Evolutionary conservation across 176 grass and related monocot species (phyloP), one percentile per base, ranked within the genome.

Genomic region (Typha latifolia): DNA sequence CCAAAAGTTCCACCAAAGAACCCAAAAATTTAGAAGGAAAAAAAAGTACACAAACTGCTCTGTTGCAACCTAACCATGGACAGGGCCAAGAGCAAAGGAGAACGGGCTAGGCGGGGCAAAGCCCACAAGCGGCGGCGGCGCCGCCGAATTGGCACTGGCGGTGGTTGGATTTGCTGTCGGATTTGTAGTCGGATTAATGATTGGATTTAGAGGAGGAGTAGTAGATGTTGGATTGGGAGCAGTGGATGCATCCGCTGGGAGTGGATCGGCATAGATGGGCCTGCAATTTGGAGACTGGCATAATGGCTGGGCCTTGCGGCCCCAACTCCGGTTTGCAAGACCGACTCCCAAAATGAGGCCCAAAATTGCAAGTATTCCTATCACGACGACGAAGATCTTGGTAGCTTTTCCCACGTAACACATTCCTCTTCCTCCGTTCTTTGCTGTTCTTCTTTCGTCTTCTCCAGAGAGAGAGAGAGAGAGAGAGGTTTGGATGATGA

Each of bases 401-500:
- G 91, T 91, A 19, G 91, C 87, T 52, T 96, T 96, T 52, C 91
- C 91, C 55, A 96, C 80, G 69, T 96, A 96, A 72, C 91, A 96
- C 61, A 83, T 85, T 75, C 0, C 11, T 32, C 6, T 29, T 24
- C 18, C 16, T 49, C 63, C 13, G 18, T 18, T 32, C 23, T 51
- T 47, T 66, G 0, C 63, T 31, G 1, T 16, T 50, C 21, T n/a
- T 50, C 55, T 2, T 2, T 48, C 26, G 63, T 5, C 4, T 32
- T 70, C 72, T 75, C 49, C 21, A 6, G 14, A 11, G 16, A 24
- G 14, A 52, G n/a, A 61, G 20, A 53, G 47, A 13, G 6, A 57
- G 14, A 20, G 13, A 29, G 61, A 62, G 51, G 55, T 32, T 3
- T 56, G 50, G 69, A 61, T 68, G 32, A 61, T 48, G 43, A 69